Evolutionary conservation across 1,284 basidiomycete genomes (phyloP), one percentile per base, ranked within the genome.

Genomic region (Irpex sp.): DNA sequence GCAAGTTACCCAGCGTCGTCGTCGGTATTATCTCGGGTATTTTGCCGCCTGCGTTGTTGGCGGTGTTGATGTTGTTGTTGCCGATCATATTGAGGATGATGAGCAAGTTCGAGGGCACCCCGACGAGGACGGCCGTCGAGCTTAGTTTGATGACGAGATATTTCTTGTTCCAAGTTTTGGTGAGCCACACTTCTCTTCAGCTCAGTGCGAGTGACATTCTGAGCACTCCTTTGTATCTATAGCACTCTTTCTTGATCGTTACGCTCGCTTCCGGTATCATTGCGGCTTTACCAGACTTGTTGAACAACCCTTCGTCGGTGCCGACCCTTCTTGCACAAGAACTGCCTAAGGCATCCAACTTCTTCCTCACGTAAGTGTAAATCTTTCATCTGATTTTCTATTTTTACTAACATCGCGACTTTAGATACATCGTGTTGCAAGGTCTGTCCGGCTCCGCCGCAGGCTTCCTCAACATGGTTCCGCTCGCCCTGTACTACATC

Each of bases 11-110:
- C 0, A 12, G 57, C 0, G 67, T 79, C 14, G 81, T 90, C 33
- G 76, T 91, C 48, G 94, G 94, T 67, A 94, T 98, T 72, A 91
- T 99, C 67, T 85, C 90, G 77, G 94, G 94, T 83, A 86, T 97
- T 61, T 78, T 97, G 1, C 94, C 96, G 5, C 85, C 94, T 0
- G 87, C 91, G 5, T 72, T 94, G 49, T 85, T 98, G 53, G 91
- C 94, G 0, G 80, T 98, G 36, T 82, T 98, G 57, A 95, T 96
- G 86, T 86, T 93, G 84, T 80, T 98, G 1, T 79, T 98, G 14
- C 96, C 96, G 1, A 92, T 96, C 66, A 71, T 98, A 21, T 77
- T 98, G 58, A 84, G 90, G 61, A 73, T 91, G 19, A 74, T 94
- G 49, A 89, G 85, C 12, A 78, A 82, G 45, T 88, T 93, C 64